Percentiles rank a stretch among this genome's conserved stretches.
phyloP scores from a whole-genome alignment of 148 eudicot species.

The Arctostaphylos glauca region DNA sequence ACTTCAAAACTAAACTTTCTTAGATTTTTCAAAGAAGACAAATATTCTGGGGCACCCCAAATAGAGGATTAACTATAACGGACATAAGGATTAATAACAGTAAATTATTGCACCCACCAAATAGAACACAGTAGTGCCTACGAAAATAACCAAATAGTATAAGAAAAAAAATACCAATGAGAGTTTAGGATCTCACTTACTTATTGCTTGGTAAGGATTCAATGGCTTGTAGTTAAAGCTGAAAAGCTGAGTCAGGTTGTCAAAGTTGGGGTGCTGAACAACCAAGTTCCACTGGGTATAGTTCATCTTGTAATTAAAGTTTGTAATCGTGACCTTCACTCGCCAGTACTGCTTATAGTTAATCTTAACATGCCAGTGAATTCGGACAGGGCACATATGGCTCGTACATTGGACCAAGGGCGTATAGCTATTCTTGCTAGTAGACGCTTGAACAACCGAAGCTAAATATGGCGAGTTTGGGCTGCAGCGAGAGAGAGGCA shows the following conservation, averaged over 20 bases:
- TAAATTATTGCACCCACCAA: slow-evolving; percentile 1
- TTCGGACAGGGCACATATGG: slow-evolving; percentile 56
- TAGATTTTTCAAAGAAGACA: not conserved
- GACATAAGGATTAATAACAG: not conserved
- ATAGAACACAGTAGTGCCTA: not conserved
- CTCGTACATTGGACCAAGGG: slow-evolving; percentile 59
- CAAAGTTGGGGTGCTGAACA: slow-evolving; percentile 59
- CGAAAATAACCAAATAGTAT: not conserved
- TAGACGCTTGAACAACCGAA: slow-evolving; percentile 35
- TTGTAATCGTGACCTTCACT: slow-evolving; percentile 50
- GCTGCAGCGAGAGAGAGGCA: slow-evolving; percentile 28
- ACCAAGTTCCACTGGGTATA: slow-evolving; percentile 56
- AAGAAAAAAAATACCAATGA: slow-evolving; percentile 2
- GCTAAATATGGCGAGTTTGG: slow-evolving; percentile 36
- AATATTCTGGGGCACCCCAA: not conserved
- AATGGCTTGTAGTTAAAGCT: slow-evolving; percentile 59
- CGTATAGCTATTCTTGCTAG: slow-evolving; percentile 27
- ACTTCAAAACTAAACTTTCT: not conserved
- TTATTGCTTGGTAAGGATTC: slow-evolving; percentile 37
- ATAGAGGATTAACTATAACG: not conserved
- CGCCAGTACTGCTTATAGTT: slow-evolving; percentile 61
- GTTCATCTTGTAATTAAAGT: slow-evolving; percentile 60
- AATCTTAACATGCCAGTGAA: slow-evolving; percentile 58
- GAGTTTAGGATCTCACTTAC: slow-evolving; percentile 30
- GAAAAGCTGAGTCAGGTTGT: slow-evolving; percentile 50